Base-by-base conservation (phyloP, 345 rosid species). In the Syzygium jambos region DNA sequence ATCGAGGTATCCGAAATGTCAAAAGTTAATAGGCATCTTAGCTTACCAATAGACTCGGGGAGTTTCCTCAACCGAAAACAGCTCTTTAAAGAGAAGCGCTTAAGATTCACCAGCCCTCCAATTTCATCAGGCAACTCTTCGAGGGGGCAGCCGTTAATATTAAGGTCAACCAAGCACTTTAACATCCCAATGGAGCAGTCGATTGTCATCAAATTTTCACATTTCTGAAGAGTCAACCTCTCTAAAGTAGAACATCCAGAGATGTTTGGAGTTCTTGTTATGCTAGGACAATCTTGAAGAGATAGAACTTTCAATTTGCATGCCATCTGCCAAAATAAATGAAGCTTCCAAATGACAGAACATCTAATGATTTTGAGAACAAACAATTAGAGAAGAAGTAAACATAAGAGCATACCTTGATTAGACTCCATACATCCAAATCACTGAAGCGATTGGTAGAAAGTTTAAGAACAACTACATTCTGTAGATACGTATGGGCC, bases 151-250 rank as follows among this genome's bases (percentile, higher is more conserved):
- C 29, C 4, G 49, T 84, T 3, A 23, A 87, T 14, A 30, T 87
- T 65, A 65, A 84, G 1, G 63, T 59, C 34, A 29, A 13, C 4
- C 22, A 87, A 57, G 78, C 41, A 23, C 83, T 57, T 73, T 23
- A 87, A 29, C 82, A 84, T 85, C 27, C 82, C 86, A 84, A 87
- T 87, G 17, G 89, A 57, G 52, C 51, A 17, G 52, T 63, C 82
- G 9, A 84, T 59, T 84, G 65, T 25, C 25, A 34, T 59, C 52
- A 87, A 34, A 51, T 55, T 85, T 0, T 87, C 55, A 52, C 86
- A 87, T 17, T 23, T 0, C 41, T 3, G 2, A 16, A 87, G 86
- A 68, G 52, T 87, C 63, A 87, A 41, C 14, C 86, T 84, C 82
- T 87, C 84, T 52, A 87, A 52, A 84, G 27, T 34, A 17, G 23